Evolutionary conservation across 768 basidiomycete genomes (phyloP), one percentile per base, ranked within the genome.

Genomic region (Lyophyllum decastes): DNA sequence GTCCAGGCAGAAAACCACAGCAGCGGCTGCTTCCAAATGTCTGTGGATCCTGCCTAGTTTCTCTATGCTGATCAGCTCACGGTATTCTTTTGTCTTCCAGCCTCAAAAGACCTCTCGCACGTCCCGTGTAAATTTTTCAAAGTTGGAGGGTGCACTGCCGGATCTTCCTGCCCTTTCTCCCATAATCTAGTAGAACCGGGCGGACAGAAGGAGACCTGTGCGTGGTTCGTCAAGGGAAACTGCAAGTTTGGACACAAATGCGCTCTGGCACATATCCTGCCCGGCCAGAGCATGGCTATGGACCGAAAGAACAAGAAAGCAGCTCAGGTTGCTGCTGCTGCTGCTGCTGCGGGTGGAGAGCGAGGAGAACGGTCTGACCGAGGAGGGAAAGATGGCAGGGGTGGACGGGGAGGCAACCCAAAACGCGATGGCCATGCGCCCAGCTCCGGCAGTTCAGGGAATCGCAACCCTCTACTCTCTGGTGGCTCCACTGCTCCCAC

Each of bases 121-220:
- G 96, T 98, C 14, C 95, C 95, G 1, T 98, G 96, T 79, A 92
- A 96, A 76, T 98, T 98, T 83, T 97, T 87, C 85, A 92, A 90
- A 69, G 90, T 92, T 61, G 94, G 95, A 33, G 89, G 87, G 12
- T 98, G 95, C 73, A 96, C 95, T 4, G 95, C 95, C 10, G 95
- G 95, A 33, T 78, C 92, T 2, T 89, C 91, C 2, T 98, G 96
- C 72, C 94, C 93, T n/a, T 98, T 98, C 82, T 95, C 94, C 26
- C 96, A 98, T 72, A 69, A 72, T 57, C 66, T 79, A 6, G 74
- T 82, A 57, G 91, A 94, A 63, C 87, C 92, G 26, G 89, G 92
- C 2, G 83, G 83, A 45, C 84, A 85, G 60, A 92, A 93, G 70
- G 91, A 91, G 61, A 83, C 86, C 40, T 93, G 92, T 66, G 85